Conservation (phyloP, 257 asterid species). For the Fraxinus americana region DNA sequence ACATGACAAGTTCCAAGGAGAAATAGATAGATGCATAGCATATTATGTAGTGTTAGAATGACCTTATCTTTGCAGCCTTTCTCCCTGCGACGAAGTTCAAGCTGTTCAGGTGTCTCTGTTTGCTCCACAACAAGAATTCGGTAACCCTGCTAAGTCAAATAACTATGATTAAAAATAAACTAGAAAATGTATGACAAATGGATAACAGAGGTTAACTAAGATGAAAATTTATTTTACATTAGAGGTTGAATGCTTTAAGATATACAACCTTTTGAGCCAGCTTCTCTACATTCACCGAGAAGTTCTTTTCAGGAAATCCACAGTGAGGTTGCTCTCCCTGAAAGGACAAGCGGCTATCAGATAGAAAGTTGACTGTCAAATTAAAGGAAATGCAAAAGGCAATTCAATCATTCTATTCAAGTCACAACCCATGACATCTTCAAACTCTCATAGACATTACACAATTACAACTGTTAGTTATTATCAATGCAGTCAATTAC, state of each 20-base stretch:
- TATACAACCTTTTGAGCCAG: slow-evolving; percentile 79
- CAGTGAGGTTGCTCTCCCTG: slow-evolving; percentile 99
- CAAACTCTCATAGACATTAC: not conserved
- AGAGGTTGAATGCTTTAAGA: slow-evolving; percentile 14
- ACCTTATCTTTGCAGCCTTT: slow-evolving; percentile 95
- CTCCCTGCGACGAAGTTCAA: slow-evolving; percentile 86
- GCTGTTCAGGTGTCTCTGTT: slow-evolving; percentile 98
- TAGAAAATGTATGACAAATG: slow-evolving; percentile 14
- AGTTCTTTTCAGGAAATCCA: slow-evolving; percentile 98
- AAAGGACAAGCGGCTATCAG: slow-evolving; percentile 32
- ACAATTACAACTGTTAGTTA: slow-evolving; percentile 4
- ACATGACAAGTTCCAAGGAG: slow-evolving; percentile 13
- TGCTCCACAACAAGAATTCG: slow-evolving; percentile 98
- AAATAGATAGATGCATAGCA: slow-evolving; percentile 13
- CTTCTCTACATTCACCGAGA: slow-evolving; percentile 79
- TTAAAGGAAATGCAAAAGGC: slow-evolving; percentile 5
- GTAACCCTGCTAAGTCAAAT: slow-evolving; percentile 67
- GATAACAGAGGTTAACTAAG: not conserved
- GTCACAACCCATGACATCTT: slow-evolving; percentile 7
- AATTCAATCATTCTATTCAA: slow-evolving; percentile 15
- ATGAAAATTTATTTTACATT: slow-evolving; percentile 1
- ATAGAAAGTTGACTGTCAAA: slow-evolving; percentile 18
- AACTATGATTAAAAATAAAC: slow-evolving; percentile 15
- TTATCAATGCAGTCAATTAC: slow-evolving; percentile 43
- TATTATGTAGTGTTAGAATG: slow-evolving; percentile 19